Conservation (phyloP, 2,329 filamentous ascomycete genomes). For the Trichoderma cornu-damae region DNA sequence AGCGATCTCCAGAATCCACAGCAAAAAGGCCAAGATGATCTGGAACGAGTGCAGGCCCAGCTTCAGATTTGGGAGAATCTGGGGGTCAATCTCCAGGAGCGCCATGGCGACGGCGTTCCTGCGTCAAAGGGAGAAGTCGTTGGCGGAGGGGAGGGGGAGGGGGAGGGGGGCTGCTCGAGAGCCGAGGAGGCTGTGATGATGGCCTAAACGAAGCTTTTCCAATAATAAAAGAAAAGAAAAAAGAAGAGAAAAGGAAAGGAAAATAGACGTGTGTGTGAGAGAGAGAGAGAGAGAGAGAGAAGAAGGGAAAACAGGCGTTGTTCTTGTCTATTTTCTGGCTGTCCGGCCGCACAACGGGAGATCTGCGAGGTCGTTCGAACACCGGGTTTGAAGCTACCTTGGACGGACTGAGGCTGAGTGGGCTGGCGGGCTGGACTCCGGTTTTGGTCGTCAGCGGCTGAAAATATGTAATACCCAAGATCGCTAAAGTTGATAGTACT, state of each 20-base stretch:
- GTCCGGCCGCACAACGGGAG: not conserved
- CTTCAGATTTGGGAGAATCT: slow-evolving; percentile 52
- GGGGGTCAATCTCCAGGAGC: slow-evolving; percentile 49
- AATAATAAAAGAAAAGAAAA: not conserved
- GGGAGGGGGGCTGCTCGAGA: not conserved
- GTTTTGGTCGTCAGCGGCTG: slow-evolving; percentile 1
- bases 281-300: not conserved
- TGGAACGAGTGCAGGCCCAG: slow-evolving; percentile 53
- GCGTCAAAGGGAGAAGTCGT: not conserved
- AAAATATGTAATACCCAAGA: too few species aligned
- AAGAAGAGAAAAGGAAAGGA: too few species aligned
- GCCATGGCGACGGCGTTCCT: slow-evolving; percentile 33
- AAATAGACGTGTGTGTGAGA: not conserved
- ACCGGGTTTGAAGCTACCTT: slow-evolving; percentile 17
- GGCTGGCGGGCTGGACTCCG: slow-evolving; percentile 3
- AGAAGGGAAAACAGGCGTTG: too few species aligned
- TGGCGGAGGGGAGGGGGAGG: too few species aligned
- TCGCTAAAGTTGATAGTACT: too few species aligned
- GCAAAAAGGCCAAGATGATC: slow-evolving; percentile 49
- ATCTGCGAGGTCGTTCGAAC: slow-evolving; percentile 15
- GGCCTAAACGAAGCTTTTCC: not conserved
- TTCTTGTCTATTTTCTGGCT: not conserved
- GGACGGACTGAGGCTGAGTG: slow-evolving; percentile 16
- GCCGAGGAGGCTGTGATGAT: not conserved
- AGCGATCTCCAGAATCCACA: slow-evolving; percentile 56